Evolutionary conservation across 441 rosid species (phyloP).

Genomic region (Adansonia gregorii): DNA sequence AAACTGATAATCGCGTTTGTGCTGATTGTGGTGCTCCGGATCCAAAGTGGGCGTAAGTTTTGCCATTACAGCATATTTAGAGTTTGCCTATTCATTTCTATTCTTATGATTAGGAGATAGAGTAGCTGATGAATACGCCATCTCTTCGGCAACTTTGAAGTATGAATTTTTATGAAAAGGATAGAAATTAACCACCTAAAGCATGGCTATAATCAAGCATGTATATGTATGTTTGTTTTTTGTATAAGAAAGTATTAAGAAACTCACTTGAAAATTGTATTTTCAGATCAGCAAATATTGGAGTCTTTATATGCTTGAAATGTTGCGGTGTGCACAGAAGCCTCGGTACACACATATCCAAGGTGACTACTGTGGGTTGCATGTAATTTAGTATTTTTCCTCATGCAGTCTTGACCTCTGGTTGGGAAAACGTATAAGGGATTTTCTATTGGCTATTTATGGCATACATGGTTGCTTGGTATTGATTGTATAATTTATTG

Average conservation of each 20-base stretch:
- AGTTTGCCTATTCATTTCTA: neutral
- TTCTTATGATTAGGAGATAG: neutral
- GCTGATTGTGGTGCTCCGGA: constrained; percentile 96
- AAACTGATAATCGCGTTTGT: constrained; percentile 78
- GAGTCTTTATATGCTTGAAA: constrained; percentile 95
- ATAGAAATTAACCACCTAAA: neutral
- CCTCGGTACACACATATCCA: constrained; percentile 91
- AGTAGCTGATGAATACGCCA: neutral
- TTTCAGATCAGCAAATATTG: constrained; percentile 94
- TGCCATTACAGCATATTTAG: constrained; percentile 7
- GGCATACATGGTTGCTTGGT: neutral
- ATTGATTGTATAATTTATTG: constrained; percentile 5
- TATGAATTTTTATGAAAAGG: neutral
- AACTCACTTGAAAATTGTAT: constrained; percentile 25
- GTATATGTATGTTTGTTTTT: neutral
- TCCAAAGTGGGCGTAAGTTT: constrained; percentile 99
- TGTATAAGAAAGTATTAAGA: neutral
- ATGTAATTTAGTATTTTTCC: constrained; percentile 19
- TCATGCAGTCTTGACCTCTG: neutral
- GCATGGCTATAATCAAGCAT: neutral
- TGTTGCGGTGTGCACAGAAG: constrained; percentile 97
- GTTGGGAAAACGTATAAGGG: neutral
- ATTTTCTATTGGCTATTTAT: neutral
- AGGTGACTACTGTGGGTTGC: constrained; percentile 52
- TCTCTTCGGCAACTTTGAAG: constrained; percentile 4